Evolutionary conservation across 2,329 filamentous ascomycete genomes (phyloP).

Genomic region (Diaporthe eres): DNA sequence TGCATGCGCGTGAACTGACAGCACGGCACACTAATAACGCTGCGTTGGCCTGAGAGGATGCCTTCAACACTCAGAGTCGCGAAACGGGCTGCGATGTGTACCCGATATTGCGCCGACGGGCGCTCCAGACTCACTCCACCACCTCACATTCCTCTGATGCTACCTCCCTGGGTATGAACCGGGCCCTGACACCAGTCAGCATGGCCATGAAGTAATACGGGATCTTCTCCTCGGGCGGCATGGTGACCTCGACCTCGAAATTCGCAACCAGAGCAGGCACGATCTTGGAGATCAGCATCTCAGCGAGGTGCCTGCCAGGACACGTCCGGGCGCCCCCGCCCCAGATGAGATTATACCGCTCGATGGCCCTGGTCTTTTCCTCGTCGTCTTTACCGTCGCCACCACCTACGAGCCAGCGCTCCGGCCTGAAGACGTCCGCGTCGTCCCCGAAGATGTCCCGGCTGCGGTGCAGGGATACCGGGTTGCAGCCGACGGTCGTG

Average conservation of each 20-base stretch:
- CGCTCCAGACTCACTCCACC: neutral
- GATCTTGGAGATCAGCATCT: slow-evolving; percentile 63
- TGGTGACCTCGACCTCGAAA: slow-evolving; percentile 59
- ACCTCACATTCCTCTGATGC: neutral
- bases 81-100: too few species aligned
- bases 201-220: slow-evolving; percentile 67
- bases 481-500: slow-evolving; percentile 66
- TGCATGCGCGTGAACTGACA: neutral
- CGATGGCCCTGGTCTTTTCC: slow-evolving; percentile 56
- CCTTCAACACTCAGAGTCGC: neutral
- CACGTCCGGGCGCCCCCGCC: slow-evolving; percentile 66
- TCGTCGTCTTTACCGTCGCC: slow-evolving; percentile 7
- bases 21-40: too few species aligned
- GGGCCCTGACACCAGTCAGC: slow-evolving; percentile 61
- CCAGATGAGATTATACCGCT: slow-evolving; percentile 65
- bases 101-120: neutral
- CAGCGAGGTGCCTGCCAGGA: slow-evolving; percentile 65
- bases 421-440: slow-evolving; percentile 59
- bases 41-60: neutral
- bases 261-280: slow-evolving; percentile 57
- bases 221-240: slow-evolving; percentile 56
- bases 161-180: slow-evolving; percentile 51
- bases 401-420: slow-evolving; percentile 59
- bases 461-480: slow-evolving; percentile 65
- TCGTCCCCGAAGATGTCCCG: slow-evolving; percentile 63